Evolutionary conservation across 257 asterid species (phyloP).

Genomic region (Solanum lycopersicoides): DNA sequence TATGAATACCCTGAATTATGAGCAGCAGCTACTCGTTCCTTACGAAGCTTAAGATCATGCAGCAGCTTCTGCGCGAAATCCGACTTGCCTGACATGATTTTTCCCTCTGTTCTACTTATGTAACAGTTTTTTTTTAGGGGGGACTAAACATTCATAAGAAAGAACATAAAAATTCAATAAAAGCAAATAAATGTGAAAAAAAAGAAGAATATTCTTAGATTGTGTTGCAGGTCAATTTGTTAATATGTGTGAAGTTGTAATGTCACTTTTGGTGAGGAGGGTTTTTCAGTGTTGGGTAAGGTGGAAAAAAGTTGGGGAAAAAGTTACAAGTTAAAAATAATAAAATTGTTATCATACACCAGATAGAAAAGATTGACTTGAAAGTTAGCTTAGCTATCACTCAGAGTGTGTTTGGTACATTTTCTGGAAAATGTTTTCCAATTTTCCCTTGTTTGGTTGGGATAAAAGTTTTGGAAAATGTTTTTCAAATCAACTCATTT

Average conservation of each 20-base stretch:
- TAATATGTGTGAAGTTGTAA: constrained; percentile 1
- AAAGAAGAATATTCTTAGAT: constrained; percentile 14
- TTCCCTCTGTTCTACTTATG: not conserved
- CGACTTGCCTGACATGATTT: constrained; percentile 43
- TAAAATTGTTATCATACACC: not conserved
- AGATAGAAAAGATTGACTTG: constrained; percentile 20
- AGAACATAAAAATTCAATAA: not conserved
- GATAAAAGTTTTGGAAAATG: too few species aligned
- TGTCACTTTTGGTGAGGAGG: constrained; percentile 20
- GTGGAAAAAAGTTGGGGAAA: constrained; percentile 1
- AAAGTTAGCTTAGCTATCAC: constrained; percentile 17
- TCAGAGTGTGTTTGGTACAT: too few species aligned
- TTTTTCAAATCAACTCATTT: too few species aligned
- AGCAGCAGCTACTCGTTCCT: constrained; percentile 53
- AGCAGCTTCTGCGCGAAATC: constrained; percentile 92
- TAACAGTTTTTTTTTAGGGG: not conserved
- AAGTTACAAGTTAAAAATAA: not conserved
- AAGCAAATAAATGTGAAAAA: not conserved
- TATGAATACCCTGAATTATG: constrained; percentile 33
- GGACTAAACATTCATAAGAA: not conserved
- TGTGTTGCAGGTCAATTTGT: constrained; percentile 13
- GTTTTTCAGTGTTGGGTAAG: constrained; percentile 22
- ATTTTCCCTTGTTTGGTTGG: too few species aligned
- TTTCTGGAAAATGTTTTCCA: too few species aligned
- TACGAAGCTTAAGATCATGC: constrained; percentile 59